These are phyloP conservation scores for Emergomyces africanus DNA, from an alignment of 2,329 filamentous ascomycete genomes.

Conservation along the genomic window DNA sequence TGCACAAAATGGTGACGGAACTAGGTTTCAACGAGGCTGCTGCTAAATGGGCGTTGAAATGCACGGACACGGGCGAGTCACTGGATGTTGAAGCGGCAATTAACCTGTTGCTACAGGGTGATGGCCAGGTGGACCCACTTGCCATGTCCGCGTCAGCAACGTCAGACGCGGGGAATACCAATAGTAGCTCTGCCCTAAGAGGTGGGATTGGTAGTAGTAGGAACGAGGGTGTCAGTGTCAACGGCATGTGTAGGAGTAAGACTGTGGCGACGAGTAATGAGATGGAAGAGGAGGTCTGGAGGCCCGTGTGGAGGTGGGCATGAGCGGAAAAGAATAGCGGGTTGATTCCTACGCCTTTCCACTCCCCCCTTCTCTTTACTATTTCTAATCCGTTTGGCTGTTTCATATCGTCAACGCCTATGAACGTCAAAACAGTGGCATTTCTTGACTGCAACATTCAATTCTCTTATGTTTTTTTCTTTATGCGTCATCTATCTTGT, in stretches of 20 bases:
- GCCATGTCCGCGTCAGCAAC: not conserved
- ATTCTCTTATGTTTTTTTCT: not conserved
- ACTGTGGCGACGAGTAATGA: slow-evolving; percentile 3
- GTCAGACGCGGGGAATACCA: slow-evolving; percentile 7
- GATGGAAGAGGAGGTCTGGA: slow-evolving; percentile 5
- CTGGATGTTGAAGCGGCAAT: slow-evolving; percentile 46
- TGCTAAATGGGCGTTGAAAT: slow-evolving; percentile 44
- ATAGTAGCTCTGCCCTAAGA: slow-evolving; percentile 7
- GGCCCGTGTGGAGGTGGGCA: slow-evolving; percentile 28
- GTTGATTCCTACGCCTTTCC: not conserved
- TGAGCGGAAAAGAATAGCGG: slow-evolving; percentile 10
- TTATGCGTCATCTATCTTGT: not conserved
- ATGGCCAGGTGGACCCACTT: slow-evolving; percentile 17
- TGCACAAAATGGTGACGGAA: slow-evolving; percentile 42
- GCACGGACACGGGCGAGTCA: slow-evolving; percentile 48
- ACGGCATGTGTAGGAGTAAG: not conserved
- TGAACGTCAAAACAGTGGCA: too few relatives aligned
- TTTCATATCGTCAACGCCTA: not conserved
- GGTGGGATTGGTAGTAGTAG: not conserved
- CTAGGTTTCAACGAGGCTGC: slow-evolving; percentile 46
- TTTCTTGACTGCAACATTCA: not conserved
- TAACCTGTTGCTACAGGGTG: slow-evolving; percentile 36
- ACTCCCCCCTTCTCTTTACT: not conserved
- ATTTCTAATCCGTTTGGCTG: not conserved
- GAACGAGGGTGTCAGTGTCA: not conserved